Base-by-base conservation (phyloP, 2,329 filamentous ascomycete genomes). In the Thelonectria blattea region DNA sequence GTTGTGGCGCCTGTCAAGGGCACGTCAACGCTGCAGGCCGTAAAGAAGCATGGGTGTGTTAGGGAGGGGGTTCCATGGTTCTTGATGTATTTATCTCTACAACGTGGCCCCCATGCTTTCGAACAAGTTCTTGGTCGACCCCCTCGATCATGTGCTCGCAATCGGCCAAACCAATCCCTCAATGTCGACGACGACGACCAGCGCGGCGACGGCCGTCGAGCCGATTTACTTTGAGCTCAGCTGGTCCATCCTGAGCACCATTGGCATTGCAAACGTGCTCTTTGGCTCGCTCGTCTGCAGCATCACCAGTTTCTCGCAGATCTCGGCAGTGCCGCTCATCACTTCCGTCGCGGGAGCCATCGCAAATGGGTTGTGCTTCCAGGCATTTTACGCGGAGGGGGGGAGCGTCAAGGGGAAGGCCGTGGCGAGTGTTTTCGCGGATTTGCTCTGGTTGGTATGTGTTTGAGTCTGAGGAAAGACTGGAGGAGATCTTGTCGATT, bases 191-290 rank as follows among this genome's bases (percentile, higher is more conserved):
- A 32, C 8, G 20, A 30, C 27, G 27, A 30, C 27, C 4, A 30
- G 27, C 27, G 8, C 47, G 52, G 20, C 52, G 17, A 32, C 4
- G 20, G 10, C 20, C 6, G 39, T 45, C 3, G 34, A 24, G 12
- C 60, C 61, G 2, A 58, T 74, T 5, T 80, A 79, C 55, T 80
- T 75, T 57, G 78, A 80, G 68, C 68, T 76, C 57, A 76, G 77
- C 69, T 80, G 78, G 78, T 74, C 77, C 18, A 79, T 80, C 30
- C 74, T 82, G 56, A 81, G 77, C 68, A 78, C 75, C 48, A 75
- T 81, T 61, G 78, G 79, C 30, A 64, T 78, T n/a, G 68, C 72
- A 18, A 79, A 78, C 58, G 68, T 77, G 24, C 61, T 80, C 30
- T 75, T 79, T 43, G 75, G 78, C 2, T 56, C 75, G 22, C 67